Percentiles rank a stretch among this genome's conserved stretches.
phyloP scores from a whole-genome alignment of 2,329 filamentous ascomycete species.

The Colletotrichum graminicola region DNA sequence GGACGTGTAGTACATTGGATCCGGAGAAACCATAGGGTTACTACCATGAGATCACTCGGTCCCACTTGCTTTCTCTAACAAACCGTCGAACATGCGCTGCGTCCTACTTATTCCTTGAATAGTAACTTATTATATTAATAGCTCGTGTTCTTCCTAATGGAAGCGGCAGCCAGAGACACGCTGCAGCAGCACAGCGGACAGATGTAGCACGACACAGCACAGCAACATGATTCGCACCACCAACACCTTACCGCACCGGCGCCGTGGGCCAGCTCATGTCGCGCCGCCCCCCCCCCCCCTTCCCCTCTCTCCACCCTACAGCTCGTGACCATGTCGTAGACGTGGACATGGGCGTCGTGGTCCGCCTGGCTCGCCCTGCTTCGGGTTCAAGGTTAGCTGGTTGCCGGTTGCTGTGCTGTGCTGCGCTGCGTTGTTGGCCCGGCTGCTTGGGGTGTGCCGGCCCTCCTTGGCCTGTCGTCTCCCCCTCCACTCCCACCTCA shows the following conservation, averaged over 20 bases:
- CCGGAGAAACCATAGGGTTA: no score
- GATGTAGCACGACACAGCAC: background rate
- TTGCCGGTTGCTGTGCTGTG: constrained; percentile 15
- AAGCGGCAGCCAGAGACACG: background rate
- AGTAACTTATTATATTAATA: no score
- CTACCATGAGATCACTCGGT: no score
- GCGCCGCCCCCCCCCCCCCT: background rate
- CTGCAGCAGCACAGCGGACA: background rate
- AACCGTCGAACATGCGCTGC: no score
- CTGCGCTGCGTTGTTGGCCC: constrained; percentile 4
- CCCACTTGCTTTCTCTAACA: no score
- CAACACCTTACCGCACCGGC: constrained; percentile 3
- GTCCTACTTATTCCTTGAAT: no score
- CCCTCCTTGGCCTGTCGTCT: constrained; percentile 10
- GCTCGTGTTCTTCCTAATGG: no score
- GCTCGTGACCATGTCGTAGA: constrained; percentile 19
- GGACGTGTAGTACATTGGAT: no score
- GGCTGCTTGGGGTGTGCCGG: constrained; percentile 6
- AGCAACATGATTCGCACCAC: constrained; percentile 1
- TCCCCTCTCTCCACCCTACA: no score
- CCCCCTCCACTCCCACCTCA: constrained; percentile 29
- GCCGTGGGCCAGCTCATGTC: constrained; percentile 1
- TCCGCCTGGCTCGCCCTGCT: constrained; percentile 11
- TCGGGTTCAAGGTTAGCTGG: constrained; percentile 13
- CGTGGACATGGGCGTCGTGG: constrained; percentile 6